Base-by-base conservation (phyloP, 352 stramenopile genomes). In the Globisporangium spiculum region DNA sequence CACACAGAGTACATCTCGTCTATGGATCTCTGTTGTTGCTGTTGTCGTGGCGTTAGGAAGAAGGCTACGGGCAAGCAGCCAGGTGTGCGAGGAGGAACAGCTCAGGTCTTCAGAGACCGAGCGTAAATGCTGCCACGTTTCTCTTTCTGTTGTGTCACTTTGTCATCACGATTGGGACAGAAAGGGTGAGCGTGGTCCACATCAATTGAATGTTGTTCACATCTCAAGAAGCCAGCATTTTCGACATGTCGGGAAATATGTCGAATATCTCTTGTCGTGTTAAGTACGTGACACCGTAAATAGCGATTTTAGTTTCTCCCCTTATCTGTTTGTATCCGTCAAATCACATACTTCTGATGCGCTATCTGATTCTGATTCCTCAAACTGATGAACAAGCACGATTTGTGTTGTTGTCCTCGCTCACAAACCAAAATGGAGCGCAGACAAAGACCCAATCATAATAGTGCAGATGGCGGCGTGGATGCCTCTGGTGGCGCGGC, bases 1-100 rank as follows among this genome's bases (percentile, higher is more conserved):
- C 86, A 96, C 50, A 94, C 72, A 73, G 88, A 94, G 77, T 96
- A 89, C 88, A 96, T 96, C 14, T 36, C 3, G 41, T 44, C 16
- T 44, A 44, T 44, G 14, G 36, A 14, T 14, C 4, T 44, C 36
- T 44, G 36, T 44, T 18, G 36, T 36, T 41, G 36, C 0, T 48
- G 41, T 8, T 6, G 38, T 46, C 4, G 20, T 18, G 20, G 46
- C 46, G 20, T 22, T 5, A 18, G 1, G 20, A 14, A 12, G 20
- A 54, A 12, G 6, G 20, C 46, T 16, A 26, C 20, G 46, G n/a
- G 8, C 20, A 54, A 22, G 46, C 18, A 26, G 1, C 5, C 46
- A 26, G 46, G 20, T 36, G 36, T 4, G 36, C 12, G 36, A 44
- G 12, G 41, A 48, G 2, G 38, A 48, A 18, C 16, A 48, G 41